Percentiles rank a stretch among this genome's conserved stretches.
Conservation (phyloP, 2,329 filamentous ascomycete genomes). For the Allantophomopsis lycopodina region DNA sequence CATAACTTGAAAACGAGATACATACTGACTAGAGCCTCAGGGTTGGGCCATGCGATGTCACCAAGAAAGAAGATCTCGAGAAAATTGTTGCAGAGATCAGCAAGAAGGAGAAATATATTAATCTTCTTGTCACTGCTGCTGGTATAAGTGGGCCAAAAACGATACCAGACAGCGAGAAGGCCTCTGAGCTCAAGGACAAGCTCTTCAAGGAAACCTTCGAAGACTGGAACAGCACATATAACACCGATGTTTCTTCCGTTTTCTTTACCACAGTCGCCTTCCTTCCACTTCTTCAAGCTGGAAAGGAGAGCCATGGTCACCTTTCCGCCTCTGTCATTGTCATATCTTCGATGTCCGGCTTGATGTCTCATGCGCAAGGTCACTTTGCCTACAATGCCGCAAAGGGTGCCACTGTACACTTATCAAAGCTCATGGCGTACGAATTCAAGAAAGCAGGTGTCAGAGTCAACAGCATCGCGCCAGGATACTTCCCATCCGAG, state of each 20-base stretch:
- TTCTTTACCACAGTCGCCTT: constrained; percentile 53
- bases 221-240: constrained; percentile 57
- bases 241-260: constrained; percentile 56
- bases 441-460: constrained; percentile 39
- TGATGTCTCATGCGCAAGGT: constrained; percentile 13
- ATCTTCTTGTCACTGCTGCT: constrained; percentile 41
- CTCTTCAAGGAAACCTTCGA: constrained; percentile 47
- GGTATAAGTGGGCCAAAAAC: constrained; percentile 33
- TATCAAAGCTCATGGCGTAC: constrained; percentile 38
- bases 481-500: constrained; percentile 40
- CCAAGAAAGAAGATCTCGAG: constrained; percentile 42
- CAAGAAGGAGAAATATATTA: constrained; percentile 40
- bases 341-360: constrained; percentile 14
- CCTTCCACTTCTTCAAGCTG: constrained; percentile 43
- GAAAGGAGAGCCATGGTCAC: constrained; percentile 26
- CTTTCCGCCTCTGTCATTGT: constrained; percentile 13
- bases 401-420: constrained; percentile 34
- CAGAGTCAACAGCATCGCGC: constrained; percentile 40
- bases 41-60: constrained; percentile 42
- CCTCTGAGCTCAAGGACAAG: constrained; percentile 35
- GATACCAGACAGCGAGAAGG: constrained; percentile 25
- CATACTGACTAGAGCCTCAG: constrained; percentile 1
- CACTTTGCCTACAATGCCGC: constrained; percentile 23
- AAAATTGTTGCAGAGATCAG: constrained; percentile 37
- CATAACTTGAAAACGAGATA: too few species aligned